Evolutionary conservation across 371 early-diverging fungal species (phyloP), one percentile per base, ranked within the genome.

Genomic region (Cokeromyces recurvatus): DNA sequence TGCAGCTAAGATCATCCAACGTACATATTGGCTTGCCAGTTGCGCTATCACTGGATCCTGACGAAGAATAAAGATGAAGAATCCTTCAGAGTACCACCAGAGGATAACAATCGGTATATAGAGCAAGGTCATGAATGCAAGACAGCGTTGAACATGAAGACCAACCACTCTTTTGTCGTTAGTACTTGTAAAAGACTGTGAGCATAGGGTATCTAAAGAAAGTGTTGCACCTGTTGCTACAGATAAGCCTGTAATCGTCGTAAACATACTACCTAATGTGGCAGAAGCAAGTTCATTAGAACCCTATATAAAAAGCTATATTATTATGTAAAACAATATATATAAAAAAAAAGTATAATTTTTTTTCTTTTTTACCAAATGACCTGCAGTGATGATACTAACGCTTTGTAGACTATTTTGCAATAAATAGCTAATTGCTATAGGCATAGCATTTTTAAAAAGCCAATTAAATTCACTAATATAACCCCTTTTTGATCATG

Each of bases 121-220:
- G 4, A 89, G 51, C 1, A 83, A 4, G 25, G 77, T 50, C 55
- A 86, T 66, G 43, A 89, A 70, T 21, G 90, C 70, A 9, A 93
- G 68, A 0, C 84, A 85, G 1, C 94, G 84, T 59, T 91, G 90
- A 19, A 93, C 70, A 38, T 90, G 89, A 10, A 90, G 64, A 8
- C 93, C 92, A 2, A 89, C 74, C 4, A 83, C 62, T 15, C 73
- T 77, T 29, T 76, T 72, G 59, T 91, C 86, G 10, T 62, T 66
- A 3, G 79, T 57, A 0, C 77, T 85, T 0, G 93, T 91, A 52
- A 70, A 87, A 3, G 91, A 76, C 57, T 94, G 93, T 11, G 89
- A 85, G 51, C 91, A 90, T 16, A 94, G 78, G 6, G 92, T 91
- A 59, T 94, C 93, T n/a, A 94, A 71, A 0, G 87, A 90, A 31